Evolutionary conservation across 2,329 filamentous ascomycete genomes (phyloP), one percentile per base, ranked within the genome.

Genomic region (Botryosphaeria agaves): DNA sequence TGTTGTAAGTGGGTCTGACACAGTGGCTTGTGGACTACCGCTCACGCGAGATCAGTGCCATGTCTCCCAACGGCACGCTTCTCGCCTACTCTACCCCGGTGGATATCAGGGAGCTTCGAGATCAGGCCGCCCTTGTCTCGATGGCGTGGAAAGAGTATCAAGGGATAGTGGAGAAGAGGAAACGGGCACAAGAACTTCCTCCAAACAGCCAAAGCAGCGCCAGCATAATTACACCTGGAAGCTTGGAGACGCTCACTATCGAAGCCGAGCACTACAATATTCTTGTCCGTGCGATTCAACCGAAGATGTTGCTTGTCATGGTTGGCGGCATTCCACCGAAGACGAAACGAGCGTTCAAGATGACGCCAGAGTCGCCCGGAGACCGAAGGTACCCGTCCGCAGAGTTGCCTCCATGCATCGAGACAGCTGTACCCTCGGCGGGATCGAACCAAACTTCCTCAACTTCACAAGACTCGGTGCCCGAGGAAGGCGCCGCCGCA

Each of bases 1-100:
- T 55, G 48, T 57, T 53, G 47, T 52, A 42, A 44, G 49, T 46
- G 3, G 11, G 7, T 11, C 7, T 11, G 5, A 26, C 7, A 14
- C 26, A 24, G 7, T n/a, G 29, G 21, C 20, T 19, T 20, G 21
- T 23, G 16, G 20, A 18, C 28, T 18, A 19, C 20, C 17, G 8
- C 9, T 36, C 9, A 16, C 18, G n/a, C 5, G 16, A 17, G 20
- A 7, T 8, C 31, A 59, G 56, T 36, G 44, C 64, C 32, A 65
- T 63, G 55, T 63, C 61, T 18, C 57, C 58, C 14, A 64, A 62
- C 39, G 61, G 60, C 36, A 63, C 59, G 2, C 43, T 65, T 14
- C 47, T 65, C 30, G 59, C 61, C 26, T 61, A 64, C 41, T 61
- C 53, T 12, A 55, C 55, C 14, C 59, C 59, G 8, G 50, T 55